phyloP scores from a whole-genome alignment of 371 early-diverging fungal species.

The Fennellomyces sp. region DNA sequence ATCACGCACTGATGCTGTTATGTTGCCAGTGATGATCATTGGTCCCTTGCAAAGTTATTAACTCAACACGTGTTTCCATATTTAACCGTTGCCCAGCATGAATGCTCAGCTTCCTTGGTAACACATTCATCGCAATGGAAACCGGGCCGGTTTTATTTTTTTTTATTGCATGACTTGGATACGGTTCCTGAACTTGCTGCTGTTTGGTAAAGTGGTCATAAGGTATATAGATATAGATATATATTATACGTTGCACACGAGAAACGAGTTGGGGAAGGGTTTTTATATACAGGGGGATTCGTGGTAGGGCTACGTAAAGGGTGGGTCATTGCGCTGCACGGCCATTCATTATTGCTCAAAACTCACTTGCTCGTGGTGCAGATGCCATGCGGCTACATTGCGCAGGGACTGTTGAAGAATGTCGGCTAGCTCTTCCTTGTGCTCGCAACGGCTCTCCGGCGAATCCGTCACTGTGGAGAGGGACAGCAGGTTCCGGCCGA shows the following conservation, averaged over 20 bases:
- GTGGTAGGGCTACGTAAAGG: not conserved
- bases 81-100: not conserved
- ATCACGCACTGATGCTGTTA: not conserved
- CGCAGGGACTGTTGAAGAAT: constrained; percentile 8
- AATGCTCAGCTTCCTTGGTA: too few relatives aligned
- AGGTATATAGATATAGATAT: not conserved
- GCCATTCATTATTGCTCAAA: not conserved
- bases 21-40: not conserved
- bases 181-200: too few relatives aligned
- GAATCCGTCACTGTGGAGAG: constrained; percentile 2
- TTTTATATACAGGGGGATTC: not conserved
- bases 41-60: too few relatives aligned
- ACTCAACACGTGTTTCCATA: not conserved
- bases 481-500: constrained; percentile 8
- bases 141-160: too few relatives aligned
- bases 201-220: too few relatives aligned
- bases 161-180: too few relatives aligned
- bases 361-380: not conserved
- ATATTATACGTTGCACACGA: too few relatives aligned
- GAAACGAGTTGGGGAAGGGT: too few relatives aligned
- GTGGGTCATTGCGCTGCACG: not conserved
- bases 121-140: too few relatives aligned
- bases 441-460: not conserved
- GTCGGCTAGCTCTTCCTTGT: constrained; percentile 6
- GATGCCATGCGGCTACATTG: not conserved